Base-by-base conservation (phyloP, 164 flowering plant genomes). In the Umbellularia californica region DNA sequence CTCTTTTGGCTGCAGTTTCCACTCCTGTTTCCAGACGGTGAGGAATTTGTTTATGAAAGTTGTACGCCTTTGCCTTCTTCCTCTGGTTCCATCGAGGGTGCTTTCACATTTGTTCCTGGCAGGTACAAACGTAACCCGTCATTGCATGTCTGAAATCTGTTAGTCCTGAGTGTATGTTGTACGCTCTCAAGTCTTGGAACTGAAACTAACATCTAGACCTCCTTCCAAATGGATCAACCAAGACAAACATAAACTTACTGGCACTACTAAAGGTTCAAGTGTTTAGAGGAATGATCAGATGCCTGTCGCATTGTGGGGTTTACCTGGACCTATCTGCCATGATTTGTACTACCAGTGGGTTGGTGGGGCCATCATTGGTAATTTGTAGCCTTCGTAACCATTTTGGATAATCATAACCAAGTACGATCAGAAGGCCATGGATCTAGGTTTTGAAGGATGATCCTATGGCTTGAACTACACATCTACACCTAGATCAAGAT, bases 71-170 rank as follows among this genome's bases (percentile, higher is more conserved):
- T 87, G 70, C 79, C 83, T 14, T 71, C 85, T 50, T 63, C 86
- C 22, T 47, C 74, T 41, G 99, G 99, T 33, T 95, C 96, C 2
- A 52, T 93, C 47, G 97, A 90, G 81, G 99, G 99, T 35, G 73
- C 82, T 81, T 93, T 95, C 81, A 88, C 92, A 41, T 93, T 92
- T 83, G 86, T 95, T 51, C 99, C 98, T 72, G 98, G 97, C 79
- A 93, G 99, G 99, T 95, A 91, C 20, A 30, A n/a, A 50, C 22
- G 3, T 11, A 60, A 27, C 70, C 33, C 22, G 14, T 69, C 23
- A 4, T 66, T 13, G 13, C 13, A 47, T 70, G 5, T 47, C 64
- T 24, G 24, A 11, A 11, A 30, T 20, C 14, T n/a, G n/a, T 55
- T 70, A 25, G 2, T 10, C 13, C 33, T 72, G 22, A n/a, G 33